Evolutionary conservation across 1,284 basidiomycete species (phyloP).

Genomic region (Peniophora sp.): DNA sequence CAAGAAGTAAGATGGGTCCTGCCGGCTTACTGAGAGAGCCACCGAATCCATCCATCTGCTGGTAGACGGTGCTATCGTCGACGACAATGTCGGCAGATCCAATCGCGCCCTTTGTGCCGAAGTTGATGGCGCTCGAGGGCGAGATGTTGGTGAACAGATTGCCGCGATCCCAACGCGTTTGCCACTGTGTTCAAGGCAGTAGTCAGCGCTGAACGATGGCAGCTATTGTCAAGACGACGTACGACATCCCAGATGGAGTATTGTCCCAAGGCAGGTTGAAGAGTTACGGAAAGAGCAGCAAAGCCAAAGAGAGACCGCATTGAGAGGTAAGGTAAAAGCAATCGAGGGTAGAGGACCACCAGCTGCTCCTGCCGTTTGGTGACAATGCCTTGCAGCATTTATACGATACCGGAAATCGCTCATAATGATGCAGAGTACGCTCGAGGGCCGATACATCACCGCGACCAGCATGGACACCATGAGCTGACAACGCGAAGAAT

Average conservation of each 20-base stretch:
- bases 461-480: too few species aligned
- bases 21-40: constrained; percentile 31
- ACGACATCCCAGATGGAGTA: constrained; percentile 29
- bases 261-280: constrained; percentile 4
- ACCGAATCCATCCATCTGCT: constrained; percentile 41
- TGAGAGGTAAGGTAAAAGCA: too few species aligned
- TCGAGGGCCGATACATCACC: too few species aligned
- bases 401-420: too few species aligned
- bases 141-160: constrained; percentile 25
- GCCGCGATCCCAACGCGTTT: constrained; percentile 28
- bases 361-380: too few species aligned
- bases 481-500: too few species aligned
- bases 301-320: not conserved
- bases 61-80: constrained; percentile 31
- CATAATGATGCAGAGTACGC: too few species aligned
- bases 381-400: too few species aligned
- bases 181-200: constrained; percentile 19
- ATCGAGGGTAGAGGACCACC: too few species aligned
- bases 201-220: not conserved
- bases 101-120: constrained; percentile 28
- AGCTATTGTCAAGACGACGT: constrained; percentile 5
- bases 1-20: constrained; percentile 9
- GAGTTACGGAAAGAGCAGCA: not conserved
- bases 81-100: constrained; percentile 38
- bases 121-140: constrained; percentile 25